These are phyloP conservation scores for Malus hybrid DNA, from an alignment of 331 rosid species.

Conservation along the genomic window DNA sequence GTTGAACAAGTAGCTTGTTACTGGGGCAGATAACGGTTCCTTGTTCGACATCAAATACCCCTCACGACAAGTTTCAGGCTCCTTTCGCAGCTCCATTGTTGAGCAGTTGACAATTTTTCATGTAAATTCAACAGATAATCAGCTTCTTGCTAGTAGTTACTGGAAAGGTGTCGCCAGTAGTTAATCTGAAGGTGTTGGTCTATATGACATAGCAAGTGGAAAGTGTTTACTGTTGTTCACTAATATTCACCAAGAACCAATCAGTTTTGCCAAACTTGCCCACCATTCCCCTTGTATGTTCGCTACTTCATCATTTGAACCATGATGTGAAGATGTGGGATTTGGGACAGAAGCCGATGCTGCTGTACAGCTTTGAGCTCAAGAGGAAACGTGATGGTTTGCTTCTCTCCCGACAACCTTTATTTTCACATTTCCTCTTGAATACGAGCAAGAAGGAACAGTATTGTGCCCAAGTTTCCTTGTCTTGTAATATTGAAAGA, in stretches of 20 bases:
- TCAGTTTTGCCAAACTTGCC: slow-evolving; percentile 18
- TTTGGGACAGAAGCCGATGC: slow-evolving; percentile 13
- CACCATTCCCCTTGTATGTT: slow-evolving; percentile 12
- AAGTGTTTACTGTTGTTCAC: slow-evolving; percentile 7
- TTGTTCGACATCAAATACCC: slow-evolving; percentile 5
- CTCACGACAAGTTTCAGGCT: not conserved
- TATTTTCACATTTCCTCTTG: slow-evolving; percentile 6
- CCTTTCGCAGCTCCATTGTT: not conserved
- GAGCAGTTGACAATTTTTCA: slow-evolving; percentile 22
- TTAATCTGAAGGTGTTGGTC: slow-evolving; percentile 13
- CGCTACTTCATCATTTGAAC: slow-evolving; percentile 20
- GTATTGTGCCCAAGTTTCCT: no score
- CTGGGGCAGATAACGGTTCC: slow-evolving; percentile 23
- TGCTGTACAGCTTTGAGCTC: slow-evolving; percentile 14
- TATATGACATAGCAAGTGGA: slow-evolving; percentile 15
- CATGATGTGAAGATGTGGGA: slow-evolving; percentile 23
- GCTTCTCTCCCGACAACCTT: slow-evolving; percentile 17
- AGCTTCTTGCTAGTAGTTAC: not conserved
- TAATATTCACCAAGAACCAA: slow-evolving; percentile 10
- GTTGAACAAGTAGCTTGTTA: slow-evolving; percentile 14
- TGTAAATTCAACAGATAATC: slow-evolving; percentile 13
- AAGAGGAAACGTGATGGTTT: slow-evolving; percentile 24
- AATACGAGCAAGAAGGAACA: no score
- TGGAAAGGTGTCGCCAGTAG: not conserved
- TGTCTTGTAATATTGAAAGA: not conserved